These are phyloP conservation scores for Starmera dryadoides DNA, from an alignment of 805 yeast genomes.

Conservation along the genomic window DNA sequence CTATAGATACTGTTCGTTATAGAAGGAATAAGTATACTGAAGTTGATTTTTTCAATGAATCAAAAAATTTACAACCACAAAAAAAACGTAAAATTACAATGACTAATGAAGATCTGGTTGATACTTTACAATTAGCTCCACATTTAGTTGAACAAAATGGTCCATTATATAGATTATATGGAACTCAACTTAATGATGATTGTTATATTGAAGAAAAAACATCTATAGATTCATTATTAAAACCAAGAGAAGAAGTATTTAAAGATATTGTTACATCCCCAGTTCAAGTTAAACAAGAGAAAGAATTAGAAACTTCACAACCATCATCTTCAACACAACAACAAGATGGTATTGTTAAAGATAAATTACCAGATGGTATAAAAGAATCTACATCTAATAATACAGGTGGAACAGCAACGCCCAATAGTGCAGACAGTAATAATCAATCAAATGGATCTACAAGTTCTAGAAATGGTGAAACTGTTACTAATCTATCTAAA, in stretches of 20 bases:
- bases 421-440: not conserved
- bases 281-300: not conserved
- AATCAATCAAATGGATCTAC: not conserved
- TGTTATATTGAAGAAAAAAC: slow-evolving; percentile 17
- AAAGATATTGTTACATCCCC: not conserved
- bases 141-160: slow-evolving; percentile 65
- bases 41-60: not conserved
- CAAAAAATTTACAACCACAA: slow-evolving; percentile 4
- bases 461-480: not conserved
- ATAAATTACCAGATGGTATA: not conserved
- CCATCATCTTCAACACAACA: not conserved
- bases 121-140: slow-evolving; percentile 58
- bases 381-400: not conserved
- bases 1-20: slow-evolving; percentile 64
- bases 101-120: slow-evolving; percentile 60
- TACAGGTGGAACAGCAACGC: not conserved
- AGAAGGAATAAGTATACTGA: slow-evolving; percentile 36
- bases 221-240: slow-evolving; percentile 13
- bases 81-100: slow-evolving; percentile 31
- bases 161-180: slow-evolving; percentile 42
- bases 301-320: not conserved
- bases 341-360: not conserved
- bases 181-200: slow-evolving; percentile 49
- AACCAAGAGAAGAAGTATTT: slow-evolving; percentile 6
- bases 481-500: not conserved